Evolutionary conservation across 192 early-diverging fungal species (phyloP), one percentile per base, ranked within the genome.

Genomic region (Coemansia asiatica): DNA sequence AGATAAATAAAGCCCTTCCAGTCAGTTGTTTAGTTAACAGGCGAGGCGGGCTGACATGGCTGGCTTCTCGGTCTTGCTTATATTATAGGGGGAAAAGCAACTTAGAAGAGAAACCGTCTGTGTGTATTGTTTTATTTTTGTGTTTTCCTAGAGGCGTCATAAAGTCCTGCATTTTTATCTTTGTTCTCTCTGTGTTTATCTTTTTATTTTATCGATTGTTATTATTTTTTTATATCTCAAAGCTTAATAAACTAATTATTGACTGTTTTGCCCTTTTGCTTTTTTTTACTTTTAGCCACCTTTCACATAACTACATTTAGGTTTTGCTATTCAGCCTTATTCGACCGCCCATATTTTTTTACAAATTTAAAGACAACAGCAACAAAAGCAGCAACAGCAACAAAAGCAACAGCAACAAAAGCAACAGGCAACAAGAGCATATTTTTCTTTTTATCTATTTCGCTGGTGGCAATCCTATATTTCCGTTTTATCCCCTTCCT

Each of bases 111-210:
- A 16, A 16, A 9, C 15, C 12, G 40, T 44, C 35, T 3, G 40
- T 44, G 6, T 9, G 2, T 9, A 9, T 16, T 44, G 10, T 44
- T 44, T 55, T 55, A 29, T 55, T n/a, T 16, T 12, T 55, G 27
- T 29, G 12, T 33, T 23, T 38, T 40, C 22, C 12, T 59, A 1
- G 19, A 59, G 28, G 56, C 56, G 56, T 19, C 18, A 28, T 1
- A 51, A 44, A 44, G 15, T 2, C 10, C 2, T 13, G 15, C 40
- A 8, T 44, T 44, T 40, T 22, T 8, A 31, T 19, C 10, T 60
- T 60, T 46, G 13, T 46, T 25, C 59, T 60, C 31, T 40, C 40
- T n/a, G 53, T 47, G 23, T 46, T 40, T 59, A 23, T 40, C 33
- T 35, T 36, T 36, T 38, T 38, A 15, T 6, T 38, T 59, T 38